Base-by-base conservation (phyloP, 2,329 filamentous ascomycete genomes). In the Fusarium cicatricum region DNA sequence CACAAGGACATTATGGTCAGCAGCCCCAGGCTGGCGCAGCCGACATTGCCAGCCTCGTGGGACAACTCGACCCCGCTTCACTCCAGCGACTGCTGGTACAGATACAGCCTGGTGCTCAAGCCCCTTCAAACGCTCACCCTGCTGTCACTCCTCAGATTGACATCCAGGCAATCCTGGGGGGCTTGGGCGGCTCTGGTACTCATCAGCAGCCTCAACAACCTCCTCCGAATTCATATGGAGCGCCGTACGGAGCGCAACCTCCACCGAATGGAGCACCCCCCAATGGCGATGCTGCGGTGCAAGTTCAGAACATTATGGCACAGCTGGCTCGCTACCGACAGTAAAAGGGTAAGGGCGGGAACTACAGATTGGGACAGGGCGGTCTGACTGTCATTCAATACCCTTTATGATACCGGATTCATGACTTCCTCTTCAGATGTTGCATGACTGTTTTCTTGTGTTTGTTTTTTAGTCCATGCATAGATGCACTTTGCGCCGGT, bases 241-340 rank as follows among this genome's bases (percentile, higher is more conserved):
- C 62, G 14, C 53, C 65, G 3, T 78, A 75, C 41, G 72, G 68
- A 43, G 66, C 60, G 4, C 70, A 72, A 39, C 67, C 59, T 44
- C 61, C 69, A 17, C 57, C 69, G 44, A 68, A 68, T n/a, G 63
- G 72, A 23, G 60, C 64, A 21, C 60, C 66, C 17, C 56, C 62
- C 17, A 61, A 70, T 49, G 68, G 70, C 11, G 74, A 76, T 49
- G 73, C 77, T 11, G 77, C 79, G 9, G 78, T 86, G 11, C 80
- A 86, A 47, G 81, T 92, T 65, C 84, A 89, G 70, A 89, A 90
- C 66, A 90, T 92, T 45, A 89, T 92, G 84, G 87, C 88, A 12
- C 86, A 90, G 66, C 76, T 92, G 55, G 84, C 87, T 40, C 85
- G 83, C 64, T 89, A 85, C 68, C 81, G 86, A 60, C 82, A 87